A percentile compares a stretch with the other conserved stretches of the same genome.
These are phyloP conservation scores for Taiwanofungus camphoratus DNA, from an alignment of 1,284 basidiomycete species.

Conservation along the genomic window DNA sequence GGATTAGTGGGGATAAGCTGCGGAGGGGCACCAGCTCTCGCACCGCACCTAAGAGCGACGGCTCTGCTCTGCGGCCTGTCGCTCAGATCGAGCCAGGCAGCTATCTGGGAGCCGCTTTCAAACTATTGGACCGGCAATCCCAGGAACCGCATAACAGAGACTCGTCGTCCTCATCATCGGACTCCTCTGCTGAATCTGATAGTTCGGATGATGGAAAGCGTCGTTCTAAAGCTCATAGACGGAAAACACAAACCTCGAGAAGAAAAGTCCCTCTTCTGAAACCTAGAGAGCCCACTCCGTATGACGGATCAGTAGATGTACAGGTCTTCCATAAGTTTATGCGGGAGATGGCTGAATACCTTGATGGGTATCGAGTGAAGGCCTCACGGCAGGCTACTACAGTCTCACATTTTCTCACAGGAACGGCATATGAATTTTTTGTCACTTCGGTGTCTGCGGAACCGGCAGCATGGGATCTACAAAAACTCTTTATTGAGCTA, in stretches of 20 bases:
- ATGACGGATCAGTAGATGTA: constrained; percentile 1
- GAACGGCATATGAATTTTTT: constrained; percentile 36
- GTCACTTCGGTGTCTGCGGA: constrained; percentile 26
- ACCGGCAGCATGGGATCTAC: constrained; percentile 16
- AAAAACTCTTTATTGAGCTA: constrained; percentile 30
- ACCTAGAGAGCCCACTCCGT: constrained; percentile 2
- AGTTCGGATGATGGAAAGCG: not conserved
- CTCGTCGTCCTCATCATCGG: not conserved
- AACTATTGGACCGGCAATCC: not conserved
- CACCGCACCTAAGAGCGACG: too few relatives aligned
- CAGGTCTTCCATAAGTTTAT: constrained; percentile 9
- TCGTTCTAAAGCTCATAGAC: too few relatives aligned
- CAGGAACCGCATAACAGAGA: not conserved
- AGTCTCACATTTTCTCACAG: constrained; percentile 23
- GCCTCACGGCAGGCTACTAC: not conserved
- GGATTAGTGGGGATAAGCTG: too few relatives aligned
- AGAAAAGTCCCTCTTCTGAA: constrained; percentile 5
- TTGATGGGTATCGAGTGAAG: not conserved
- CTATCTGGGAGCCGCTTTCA: constrained; percentile 9
- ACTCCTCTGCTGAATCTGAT: not conserved
- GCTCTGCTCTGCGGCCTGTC: constrained; percentile 4
- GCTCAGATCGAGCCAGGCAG: constrained; percentile 13
- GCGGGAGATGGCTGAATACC: constrained; percentile 1
- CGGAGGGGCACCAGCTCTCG: too few relatives aligned
- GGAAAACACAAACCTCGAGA: not conserved